Base-by-base conservation (phyloP, 257 asterid species). In the Cruciata laevipes region DNA sequence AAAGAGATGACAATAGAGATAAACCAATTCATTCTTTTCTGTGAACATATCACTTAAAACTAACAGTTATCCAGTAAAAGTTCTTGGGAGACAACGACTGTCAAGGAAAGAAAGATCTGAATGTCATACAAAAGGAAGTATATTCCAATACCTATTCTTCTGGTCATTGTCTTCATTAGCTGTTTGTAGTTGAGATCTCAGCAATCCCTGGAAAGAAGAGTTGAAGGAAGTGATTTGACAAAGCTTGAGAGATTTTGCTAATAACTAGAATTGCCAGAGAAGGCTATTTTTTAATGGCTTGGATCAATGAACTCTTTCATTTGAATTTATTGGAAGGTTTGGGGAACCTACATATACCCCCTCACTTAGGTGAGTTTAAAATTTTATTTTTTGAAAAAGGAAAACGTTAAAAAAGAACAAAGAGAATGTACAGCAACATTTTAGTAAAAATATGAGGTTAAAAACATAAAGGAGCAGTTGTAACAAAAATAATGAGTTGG, bases 131-230 rank as follows among this genome's bases (percentile, higher is more conserved):
- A 7, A 30, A 40, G 20, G 8, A 33, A 57, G 67, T 40, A 75
- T 58, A 38, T 27, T 55, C 61, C 1, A 42, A 42, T 69, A 94
- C 96, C 99, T 87, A 74, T 77, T 85, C 77, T 81, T 91, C 71
- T 87, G 85, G 69, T 83, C 97, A 78, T 90, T 85, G 59, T 90
- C 99, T 76, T 94, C 97, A 57, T 83, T 84, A 65, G 88, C 90
- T 49, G 96, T 67, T 66, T 83, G 92, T 80, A 94, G 81, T 77
- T 94, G 97, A 67, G 97, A 85, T 74, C 73, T 96, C 84, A 94
- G 69, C 65, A 88, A 78, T 59, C 97, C 92, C 96, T 94, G 81
- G 69, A 74, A 49, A 75, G 55, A 70, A 84, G 47, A 33, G 47
- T 74, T 40, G 71, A 79, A 77, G 42, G 37, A 68, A 72, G 66